phyloP scores from a whole-genome alignment of 1,139 yeast species.

The Saccharomyces hybrid region DNA sequence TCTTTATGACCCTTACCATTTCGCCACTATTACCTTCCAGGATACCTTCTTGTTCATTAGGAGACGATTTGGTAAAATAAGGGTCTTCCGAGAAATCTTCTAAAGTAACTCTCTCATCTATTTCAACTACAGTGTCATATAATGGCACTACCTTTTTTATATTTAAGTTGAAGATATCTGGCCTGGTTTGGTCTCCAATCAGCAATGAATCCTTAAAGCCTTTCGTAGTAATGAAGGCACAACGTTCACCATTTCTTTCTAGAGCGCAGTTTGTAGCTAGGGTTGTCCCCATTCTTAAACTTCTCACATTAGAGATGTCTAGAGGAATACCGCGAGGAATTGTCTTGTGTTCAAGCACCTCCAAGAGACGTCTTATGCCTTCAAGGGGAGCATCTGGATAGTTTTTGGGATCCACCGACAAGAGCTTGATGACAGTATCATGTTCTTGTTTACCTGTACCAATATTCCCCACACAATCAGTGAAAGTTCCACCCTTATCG shows the following conservation, averaged over 20 bases:
- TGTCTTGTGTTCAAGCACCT: slow-evolving; percentile 40
- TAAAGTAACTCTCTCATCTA: slow-evolving; percentile 66
- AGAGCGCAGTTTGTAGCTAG: slow-evolving; percentile 70
- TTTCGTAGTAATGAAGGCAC: slow-evolving; percentile 44
- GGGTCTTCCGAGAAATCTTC: slow-evolving; percentile 63
- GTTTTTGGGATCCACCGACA: slow-evolving; percentile 82
- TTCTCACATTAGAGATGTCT: slow-evolving; percentile 44
- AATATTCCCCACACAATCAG: slow-evolving; percentile 58
- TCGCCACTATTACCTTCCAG: slow-evolving; percentile 61
- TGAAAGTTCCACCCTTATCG: slow-evolving; percentile 82
- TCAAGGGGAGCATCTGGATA: slow-evolving; percentile 87
- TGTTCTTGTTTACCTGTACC: slow-evolving; percentile 37
- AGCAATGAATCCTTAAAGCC: slow-evolving; percentile 51
- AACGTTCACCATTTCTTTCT: slow-evolving; percentile 47
- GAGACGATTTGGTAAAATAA: slow-evolving; percentile 26
- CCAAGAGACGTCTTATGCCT: slow-evolving; percentile 75
- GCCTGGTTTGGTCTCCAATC: slow-evolving; percentile 71
- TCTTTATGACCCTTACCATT: slow-evolving; percentile 45
- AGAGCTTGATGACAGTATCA: slow-evolving; percentile 56
- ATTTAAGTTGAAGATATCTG: slow-evolving; percentile 51
- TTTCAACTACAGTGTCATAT: slow-evolving; percentile 53
- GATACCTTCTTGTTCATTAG: slow-evolving; percentile 27
- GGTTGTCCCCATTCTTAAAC: slow-evolving; percentile 73
- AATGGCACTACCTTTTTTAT: slow-evolving; percentile 53
- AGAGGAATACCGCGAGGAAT: slow-evolving; percentile 47